Percentiles rank a stretch among this genome's conserved stretches.
phyloP scores from a whole-genome alignment of 140 eudicot genomes.

The Ambrosia hybrid region DNA sequence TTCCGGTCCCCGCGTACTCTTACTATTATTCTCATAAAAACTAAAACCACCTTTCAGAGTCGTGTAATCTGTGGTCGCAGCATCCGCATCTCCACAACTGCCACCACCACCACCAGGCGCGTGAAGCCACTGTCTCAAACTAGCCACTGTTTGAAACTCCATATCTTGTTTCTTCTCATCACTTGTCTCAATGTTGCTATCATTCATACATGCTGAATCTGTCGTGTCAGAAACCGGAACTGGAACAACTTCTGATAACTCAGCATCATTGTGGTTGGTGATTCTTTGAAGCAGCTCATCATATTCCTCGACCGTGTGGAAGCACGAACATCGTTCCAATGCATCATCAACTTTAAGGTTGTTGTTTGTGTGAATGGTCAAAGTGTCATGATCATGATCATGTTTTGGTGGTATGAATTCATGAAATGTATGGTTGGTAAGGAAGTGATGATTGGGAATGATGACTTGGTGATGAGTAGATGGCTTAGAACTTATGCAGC shows the following conservation, averaged over 20 bases:
- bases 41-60: conserved; percentile 38
- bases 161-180: neutral
- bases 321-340: conserved; percentile 34
- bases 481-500: conserved; percentile 24
- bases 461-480: conserved; percentile 7
- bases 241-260: neutral
- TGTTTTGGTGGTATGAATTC: conserved; percentile 7
- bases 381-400: conserved; percentile 10
- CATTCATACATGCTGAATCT: conserved; percentile 4
- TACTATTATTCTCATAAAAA: conserved; percentile 27
- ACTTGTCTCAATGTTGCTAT: neutral
- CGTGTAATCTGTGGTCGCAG: conserved; percentile 7
- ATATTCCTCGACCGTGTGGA: conserved; percentile 54
- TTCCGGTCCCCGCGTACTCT: neutral
- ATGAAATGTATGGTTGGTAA: conserved; percentile 4
- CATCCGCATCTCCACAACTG: conserved; percentile 20
- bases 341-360: neutral
- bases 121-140: conserved; percentile 29
- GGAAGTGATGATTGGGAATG: conserved; percentile 5
- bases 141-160: conserved; percentile 40
- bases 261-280: conserved; percentile 2
- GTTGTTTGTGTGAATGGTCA: neutral
- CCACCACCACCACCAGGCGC: conserved; percentile 3
- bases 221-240: neutral
- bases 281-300: conserved; percentile 41